Evolutionary conservation across 495 filamentous ascomycete genomes (phyloP), one percentile per base, ranked within the genome.

Genomic region (Letharia lupina): DNA sequence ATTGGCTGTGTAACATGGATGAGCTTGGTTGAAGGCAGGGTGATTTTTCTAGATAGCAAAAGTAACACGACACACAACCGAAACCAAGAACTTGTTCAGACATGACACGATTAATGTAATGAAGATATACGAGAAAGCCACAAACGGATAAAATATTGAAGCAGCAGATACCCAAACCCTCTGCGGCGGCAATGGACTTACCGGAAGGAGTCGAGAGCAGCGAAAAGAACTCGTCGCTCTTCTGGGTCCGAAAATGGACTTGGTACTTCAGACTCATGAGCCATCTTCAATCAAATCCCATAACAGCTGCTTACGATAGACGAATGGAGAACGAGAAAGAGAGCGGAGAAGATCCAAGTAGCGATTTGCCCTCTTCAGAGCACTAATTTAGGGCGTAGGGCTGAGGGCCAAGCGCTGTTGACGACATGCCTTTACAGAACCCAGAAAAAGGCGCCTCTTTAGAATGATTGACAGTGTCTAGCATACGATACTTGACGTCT

Each of bases 171-270:
- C 23, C 5, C 23, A 28, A 12, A 28, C 31, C 48, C n/a, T 28
- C 10, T 28, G 11, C n/a, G 4, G 9, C 48, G 2, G 10, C 48
- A 28, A 52, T n/a, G 13, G 6, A 85, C 90, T 74, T 77, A 95
- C 92, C 86, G 83, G 73, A 93, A 96, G 3, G 91, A 96, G 76
- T 95, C 90, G 57, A 96, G 75, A 0, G 89, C 86, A 41, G 85
- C 84, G 73, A 88, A 88, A 4, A 96, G 80, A 60, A 93, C 89
- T 65, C 83, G 78, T 31, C 83, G 77, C 75, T 96, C 92, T 62
- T 93, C 90, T 1, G 82, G 80, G 70, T 96, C 90, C 4, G 82
- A 78, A 64, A 90, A 80, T 58, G 82, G 78, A 66, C 48, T 52
- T 86, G 81, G 33, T 60, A 16, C 6, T 48, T 56, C 57, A 48